phyloP scores from a whole-genome alignment of 2,329 filamentous ascomycete genomes.

The Trichoderma asperellum region DNA sequence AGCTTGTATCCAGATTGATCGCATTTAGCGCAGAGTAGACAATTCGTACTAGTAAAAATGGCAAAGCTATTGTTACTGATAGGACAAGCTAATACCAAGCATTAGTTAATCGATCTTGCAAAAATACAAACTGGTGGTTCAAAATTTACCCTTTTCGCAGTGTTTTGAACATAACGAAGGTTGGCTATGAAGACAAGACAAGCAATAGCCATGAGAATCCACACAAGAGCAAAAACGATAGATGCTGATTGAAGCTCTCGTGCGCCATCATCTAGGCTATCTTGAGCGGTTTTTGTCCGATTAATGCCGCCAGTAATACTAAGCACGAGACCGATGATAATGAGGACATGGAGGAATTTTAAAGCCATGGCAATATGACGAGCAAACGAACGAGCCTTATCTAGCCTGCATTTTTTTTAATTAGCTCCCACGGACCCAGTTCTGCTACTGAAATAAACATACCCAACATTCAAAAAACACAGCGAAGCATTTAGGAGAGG shows the following conservation, averaged over 20 bases:
- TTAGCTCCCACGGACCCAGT: neutral
- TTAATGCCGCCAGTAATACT: neutral
- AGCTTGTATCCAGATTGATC: neutral
- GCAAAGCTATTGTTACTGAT: neutral
- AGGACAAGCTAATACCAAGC: neutral
- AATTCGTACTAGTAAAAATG: neutral
- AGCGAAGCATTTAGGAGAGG: neutral
- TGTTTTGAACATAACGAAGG: neutral
- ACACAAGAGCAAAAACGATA: neutral
- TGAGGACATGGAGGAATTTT: neutral
- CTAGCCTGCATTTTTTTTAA: neutral
- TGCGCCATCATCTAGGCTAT: neutral
- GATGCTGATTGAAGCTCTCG: neutral
- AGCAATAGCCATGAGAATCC: neutral
- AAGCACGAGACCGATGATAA: neutral
- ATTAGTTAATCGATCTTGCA: neutral
- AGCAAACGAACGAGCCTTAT: slow-evolving; percentile 1
- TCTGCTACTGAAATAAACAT: neutral
- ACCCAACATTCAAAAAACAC: neutral
- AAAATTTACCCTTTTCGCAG: neutral
- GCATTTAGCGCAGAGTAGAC: neutral
- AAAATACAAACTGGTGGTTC: neutral
- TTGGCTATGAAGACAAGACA: neutral
- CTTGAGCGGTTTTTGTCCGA: neutral
- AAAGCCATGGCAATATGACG: neutral